Conservation (phyloP, 2,329 filamentous ascomycete genomes). For the Alternaria gaisen region DNA sequence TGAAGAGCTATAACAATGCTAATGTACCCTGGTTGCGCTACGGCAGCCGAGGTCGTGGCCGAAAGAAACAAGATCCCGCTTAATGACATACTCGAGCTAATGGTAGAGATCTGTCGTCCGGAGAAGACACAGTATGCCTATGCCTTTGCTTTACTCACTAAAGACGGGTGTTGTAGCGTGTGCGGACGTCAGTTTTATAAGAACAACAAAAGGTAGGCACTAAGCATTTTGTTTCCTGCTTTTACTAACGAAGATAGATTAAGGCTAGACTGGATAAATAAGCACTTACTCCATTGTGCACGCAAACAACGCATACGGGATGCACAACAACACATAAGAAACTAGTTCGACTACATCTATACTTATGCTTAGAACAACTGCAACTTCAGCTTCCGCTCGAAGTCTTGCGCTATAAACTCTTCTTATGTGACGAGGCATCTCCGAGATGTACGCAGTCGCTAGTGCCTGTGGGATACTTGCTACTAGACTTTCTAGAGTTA, state of each 20-base stretch:
- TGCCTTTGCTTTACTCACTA: neutral
- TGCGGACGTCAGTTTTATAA: neutral
- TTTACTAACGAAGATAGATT: neutral
- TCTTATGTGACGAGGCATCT: neutral
- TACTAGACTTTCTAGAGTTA: neutral
- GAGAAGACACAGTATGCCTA: slow-evolving; percentile 5
- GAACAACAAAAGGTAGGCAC: neutral
- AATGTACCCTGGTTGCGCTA: neutral
- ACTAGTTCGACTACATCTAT: neutral
- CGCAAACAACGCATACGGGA: neutral
- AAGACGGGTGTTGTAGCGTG: neutral
- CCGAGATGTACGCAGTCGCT: neutral
- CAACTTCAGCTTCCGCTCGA: neutral
- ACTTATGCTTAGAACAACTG: neutral
- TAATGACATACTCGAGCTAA: slow-evolving; percentile 3
- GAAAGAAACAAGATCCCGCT: neutral
- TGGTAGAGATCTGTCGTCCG: neutral
- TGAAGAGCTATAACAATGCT: neutral
- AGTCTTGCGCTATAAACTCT: neutral
- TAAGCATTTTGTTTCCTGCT: neutral
- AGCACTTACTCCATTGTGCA: slow-evolving; percentile 2
- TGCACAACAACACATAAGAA: neutral
- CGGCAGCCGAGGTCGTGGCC: neutral
- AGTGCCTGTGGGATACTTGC: neutral
- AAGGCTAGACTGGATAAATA: neutral